Evolutionary conservation across 805 yeast genomes (phyloP), one percentile per base, ranked within the genome.

Genomic region (Wickerhamiella sergipiensis): DNA sequence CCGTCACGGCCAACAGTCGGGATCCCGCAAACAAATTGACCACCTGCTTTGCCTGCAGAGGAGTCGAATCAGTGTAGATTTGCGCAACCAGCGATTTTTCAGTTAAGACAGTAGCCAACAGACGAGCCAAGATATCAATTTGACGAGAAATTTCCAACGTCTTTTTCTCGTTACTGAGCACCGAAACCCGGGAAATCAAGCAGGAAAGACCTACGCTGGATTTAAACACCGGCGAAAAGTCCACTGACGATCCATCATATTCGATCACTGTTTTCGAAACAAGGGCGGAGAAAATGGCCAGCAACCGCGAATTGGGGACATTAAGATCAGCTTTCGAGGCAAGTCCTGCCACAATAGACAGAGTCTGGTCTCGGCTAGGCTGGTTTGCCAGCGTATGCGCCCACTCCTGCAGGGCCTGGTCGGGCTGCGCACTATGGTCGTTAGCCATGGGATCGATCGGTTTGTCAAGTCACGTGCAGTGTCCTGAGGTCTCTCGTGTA

Each of bases 11-110:
- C 2, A 57, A 46, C 2, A 57, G 7, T 9, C 58, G 49, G 15
- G 58, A 55, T 12, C 59, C 59, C 38, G 53, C 49, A 9, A 57
- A 4, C 6, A 57, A 50, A 26, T 23, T 43, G 6, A 38, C 8
- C 6, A 44, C 26, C 22, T 48, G 19, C 40, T 17, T 15, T 15
- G 19, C 19, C 9, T 15, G 17, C 7, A 17, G 19, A 36, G 40
- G 40, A 4, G 40, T 36, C 10, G 19, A n/a, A 17, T n/a, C 31
- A 4, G 19, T 13, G 10, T 23, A 43, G 4, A 43, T 18, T 9
- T 15, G n/a, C 2, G 19, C 29, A 6, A 43, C 24, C 19, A 43
- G 33, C 29, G 46, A 18, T 24, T 43, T 15, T 21, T 23, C 29
- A 43, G n/a, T n/a, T 6, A 43, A 10, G 4, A 43, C 31, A 15